Evolutionary conservation across 2,329 filamentous ascomycete genomes (phyloP), one percentile per base, ranked within the genome.

Genomic region (Alternaria gaisen): DNA sequence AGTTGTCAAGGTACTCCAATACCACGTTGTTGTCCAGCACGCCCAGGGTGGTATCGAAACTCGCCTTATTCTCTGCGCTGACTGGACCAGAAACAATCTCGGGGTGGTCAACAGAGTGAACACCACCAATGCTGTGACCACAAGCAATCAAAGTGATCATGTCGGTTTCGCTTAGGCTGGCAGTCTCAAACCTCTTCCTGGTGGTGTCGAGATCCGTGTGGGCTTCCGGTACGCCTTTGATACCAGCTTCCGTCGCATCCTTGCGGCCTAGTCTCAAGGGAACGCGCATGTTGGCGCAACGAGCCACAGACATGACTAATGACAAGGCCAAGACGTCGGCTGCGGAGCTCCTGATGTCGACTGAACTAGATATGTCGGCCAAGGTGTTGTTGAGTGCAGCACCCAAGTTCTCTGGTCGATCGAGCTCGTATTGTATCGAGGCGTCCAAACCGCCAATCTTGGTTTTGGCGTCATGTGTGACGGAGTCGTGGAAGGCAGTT

Each of bases 41-140:
- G 6, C 56, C 47, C 3, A 61, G 59, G 16, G 68, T 77, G 2
- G 66, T 67, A 48, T 77, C 73, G 42, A 76, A 72, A 30, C 55
- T 59, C 6, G 64, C 64, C 5, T 72, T 70, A 53, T 72, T 72
- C 18, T 66, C 56, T 1, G 67, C 60, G 48, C 46, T 61, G n/a
- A 67, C 63, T 22, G 56, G 61, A 44, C 64, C 63, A 20, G 69
- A 62, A 3, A 77, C 73, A 46, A 79, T 74, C 32, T 74, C 66
- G 12, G 76, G 76, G 52, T 69, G 73, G 20, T 71, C 72, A 30
- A 60, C 66, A 28, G 67, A 65, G 53, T 79, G 76, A 9, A 79
- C 75, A n/a, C 74, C 71, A 18, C 77, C 77, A 32, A 79, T 65
- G 2, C 70, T 73, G 56, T 79, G 77, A 3, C 77, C 77, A 55